Conservation (phyloP, 2,329 filamentous ascomycete species). For the Alternaria postmessia region DNA sequence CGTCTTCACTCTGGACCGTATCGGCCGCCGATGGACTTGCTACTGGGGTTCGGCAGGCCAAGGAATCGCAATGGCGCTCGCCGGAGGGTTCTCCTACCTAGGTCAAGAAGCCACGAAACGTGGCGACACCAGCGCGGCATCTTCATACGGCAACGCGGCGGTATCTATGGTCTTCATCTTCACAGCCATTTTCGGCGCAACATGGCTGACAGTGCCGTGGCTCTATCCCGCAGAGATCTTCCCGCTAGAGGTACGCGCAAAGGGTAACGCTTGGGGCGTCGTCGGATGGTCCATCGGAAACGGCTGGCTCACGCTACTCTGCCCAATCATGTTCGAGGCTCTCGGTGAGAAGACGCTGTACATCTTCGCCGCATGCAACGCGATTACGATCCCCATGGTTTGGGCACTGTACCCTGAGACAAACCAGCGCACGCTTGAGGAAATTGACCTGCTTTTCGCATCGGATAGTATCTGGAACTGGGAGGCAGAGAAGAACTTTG, state of each 20-base stretch:
- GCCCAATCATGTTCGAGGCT: slow-evolving; percentile 60
- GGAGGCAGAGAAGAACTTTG: slow-evolving; percentile 51
- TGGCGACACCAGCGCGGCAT: slow-evolving; percentile 57
- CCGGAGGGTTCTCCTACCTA: slow-evolving; percentile 67
- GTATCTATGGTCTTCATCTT: slow-evolving; percentile 76
- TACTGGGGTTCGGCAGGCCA: slow-evolving; percentile 73
- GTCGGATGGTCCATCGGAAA: slow-evolving; percentile 80
- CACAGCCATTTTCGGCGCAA: slow-evolving; percentile 70
- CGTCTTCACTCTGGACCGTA: slow-evolving; percentile 73
- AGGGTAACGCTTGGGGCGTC: slow-evolving; percentile 79
- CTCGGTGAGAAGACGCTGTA: slow-evolving; percentile 77
- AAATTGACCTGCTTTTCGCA: slow-evolving; percentile 78
- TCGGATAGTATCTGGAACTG: slow-evolving; percentile 72
- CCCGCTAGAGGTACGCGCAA: slow-evolving; percentile 73
- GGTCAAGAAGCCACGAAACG: slow-evolving; percentile 59
- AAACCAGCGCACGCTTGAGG: slow-evolving; percentile 76
- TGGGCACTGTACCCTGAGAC: slow-evolving; percentile 79
- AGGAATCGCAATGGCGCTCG: slow-evolving; percentile 72
- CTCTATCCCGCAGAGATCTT: slow-evolving; percentile 78
- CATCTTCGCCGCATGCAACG: slow-evolving; percentile 74
- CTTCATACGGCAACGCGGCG: slow-evolving; percentile 68
- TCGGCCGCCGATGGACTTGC: slow-evolving; percentile 73
- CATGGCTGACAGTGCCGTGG: slow-evolving; percentile 66
- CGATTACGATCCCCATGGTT: slow-evolving; percentile 71
- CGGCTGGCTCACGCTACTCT: slow-evolving; percentile 64